phyloP scores from a whole-genome alignment of 805 yeast genomes.

The Sporopachydermia lactativora region DNA sequence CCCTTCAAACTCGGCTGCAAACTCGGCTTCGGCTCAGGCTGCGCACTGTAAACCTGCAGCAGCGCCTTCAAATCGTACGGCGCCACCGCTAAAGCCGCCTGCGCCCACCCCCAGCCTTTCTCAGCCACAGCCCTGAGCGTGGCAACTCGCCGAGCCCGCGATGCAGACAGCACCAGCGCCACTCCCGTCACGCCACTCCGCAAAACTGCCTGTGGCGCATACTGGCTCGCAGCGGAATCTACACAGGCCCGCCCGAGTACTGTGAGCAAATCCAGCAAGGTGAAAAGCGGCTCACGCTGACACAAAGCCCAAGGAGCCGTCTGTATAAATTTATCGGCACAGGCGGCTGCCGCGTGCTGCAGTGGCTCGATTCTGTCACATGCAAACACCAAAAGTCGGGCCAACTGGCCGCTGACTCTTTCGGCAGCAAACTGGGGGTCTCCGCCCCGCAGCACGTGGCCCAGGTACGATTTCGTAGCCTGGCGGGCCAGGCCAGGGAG shows the following conservation, averaged over 20 bases:
- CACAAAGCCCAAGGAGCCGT: slow-evolving; percentile 69
- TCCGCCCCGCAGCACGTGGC: slow-evolving; percentile 36
- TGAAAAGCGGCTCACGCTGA: slow-evolving; percentile 55
- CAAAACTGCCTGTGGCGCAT: slow-evolving; percentile 70
- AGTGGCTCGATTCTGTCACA: slow-evolving; percentile 66
- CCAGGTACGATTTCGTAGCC: slow-evolving; percentile 42
- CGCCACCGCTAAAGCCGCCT: slow-evolving; percentile 38
- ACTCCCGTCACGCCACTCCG: slow-evolving; percentile 27
- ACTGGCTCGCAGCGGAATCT: slow-evolving; percentile 74
- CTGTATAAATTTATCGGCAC: slow-evolving; percentile 54
- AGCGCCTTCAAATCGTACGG: slow-evolving; percentile 66
- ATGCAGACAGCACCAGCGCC: slow-evolving; percentile 53
- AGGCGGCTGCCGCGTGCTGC: slow-evolving; percentile 67
- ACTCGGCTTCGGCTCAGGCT: too few species aligned
- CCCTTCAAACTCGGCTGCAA: too few species aligned
- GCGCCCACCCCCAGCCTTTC: slow-evolving; percentile 56
- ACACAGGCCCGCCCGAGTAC: slow-evolving; percentile 64
- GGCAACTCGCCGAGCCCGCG: slow-evolving; percentile 56
- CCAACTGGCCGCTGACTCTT: slow-evolving; percentile 52
- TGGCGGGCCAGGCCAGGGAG: slow-evolving; percentile 52
- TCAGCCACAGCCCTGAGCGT: slow-evolving; percentile 48
- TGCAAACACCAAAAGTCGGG: slow-evolving; percentile 49
- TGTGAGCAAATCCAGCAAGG: slow-evolving; percentile 69
- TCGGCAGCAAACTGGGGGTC: slow-evolving; percentile 41
- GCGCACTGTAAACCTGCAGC: slow-evolving; percentile 62